Evolutionary conservation across 1,284 basidiomycete genomes (phyloP).

Genomic region (Bjerkandera adusta): DNA sequence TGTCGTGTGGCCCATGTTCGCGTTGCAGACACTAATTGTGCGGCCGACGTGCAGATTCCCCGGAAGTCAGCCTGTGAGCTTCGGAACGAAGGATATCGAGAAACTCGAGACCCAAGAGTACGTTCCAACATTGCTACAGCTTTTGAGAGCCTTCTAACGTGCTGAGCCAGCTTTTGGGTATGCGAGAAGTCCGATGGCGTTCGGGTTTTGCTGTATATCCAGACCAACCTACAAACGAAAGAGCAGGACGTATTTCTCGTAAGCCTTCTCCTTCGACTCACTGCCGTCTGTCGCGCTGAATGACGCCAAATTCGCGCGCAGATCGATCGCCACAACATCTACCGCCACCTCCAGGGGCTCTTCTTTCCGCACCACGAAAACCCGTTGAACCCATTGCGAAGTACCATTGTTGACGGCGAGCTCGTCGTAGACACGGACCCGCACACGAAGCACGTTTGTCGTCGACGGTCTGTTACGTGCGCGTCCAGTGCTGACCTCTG

Average conservation of each 20-base stretch:
- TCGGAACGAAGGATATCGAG: conserved; percentile 65
- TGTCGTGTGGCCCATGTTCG: not conserved
- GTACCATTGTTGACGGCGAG: conserved; percentile 92
- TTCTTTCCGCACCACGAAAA: conserved; percentile 88
- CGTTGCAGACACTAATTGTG: not conserved
- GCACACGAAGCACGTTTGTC: conserved; percentile 56
- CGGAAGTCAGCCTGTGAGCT: conserved; percentile 92
- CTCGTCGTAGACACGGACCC: conserved; percentile 91
- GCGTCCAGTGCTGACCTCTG: conserved; percentile 12
- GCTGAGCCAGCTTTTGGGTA: conserved; percentile 85
- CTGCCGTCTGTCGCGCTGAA: not conserved
- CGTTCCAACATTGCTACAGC: too few species aligned
- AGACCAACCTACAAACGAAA: conserved; percentile 61
- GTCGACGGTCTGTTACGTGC: conserved; percentile 4
- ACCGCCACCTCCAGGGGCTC: conserved; percentile 72
- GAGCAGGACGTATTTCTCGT: conserved; percentile 85
- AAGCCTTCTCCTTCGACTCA: conserved; percentile 27
- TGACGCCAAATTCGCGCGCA: conserved; percentile 30
- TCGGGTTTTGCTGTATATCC: conserved; percentile 85
- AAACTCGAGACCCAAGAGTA: conserved; percentile 85
- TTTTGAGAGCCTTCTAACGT: too few species aligned
- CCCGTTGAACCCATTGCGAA: conserved; percentile 60
- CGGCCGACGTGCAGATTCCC: conserved; percentile 59
- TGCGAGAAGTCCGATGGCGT: conserved; percentile 99
- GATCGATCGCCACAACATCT: conserved; percentile 96